These are phyloP conservation scores for Calocybe gangraenosa DNA, from an alignment of 768 basidiomycete species.

Conservation along the genomic window DNA sequence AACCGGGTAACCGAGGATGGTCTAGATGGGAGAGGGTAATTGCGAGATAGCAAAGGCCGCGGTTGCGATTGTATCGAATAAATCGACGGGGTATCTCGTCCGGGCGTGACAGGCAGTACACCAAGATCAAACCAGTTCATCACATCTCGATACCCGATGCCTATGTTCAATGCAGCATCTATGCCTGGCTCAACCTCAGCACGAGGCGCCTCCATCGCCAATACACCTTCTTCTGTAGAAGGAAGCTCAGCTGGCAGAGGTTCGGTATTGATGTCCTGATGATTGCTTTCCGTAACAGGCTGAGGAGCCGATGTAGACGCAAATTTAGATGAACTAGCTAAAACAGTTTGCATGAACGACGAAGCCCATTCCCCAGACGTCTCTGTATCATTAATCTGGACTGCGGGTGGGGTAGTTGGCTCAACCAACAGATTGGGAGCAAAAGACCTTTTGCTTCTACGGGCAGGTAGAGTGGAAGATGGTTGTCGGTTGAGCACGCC, in stretches of 20 bases:
- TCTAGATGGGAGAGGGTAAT: conserved; percentile 20
- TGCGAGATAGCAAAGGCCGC: conserved; percentile 14
- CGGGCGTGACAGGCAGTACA: conserved; percentile 23
- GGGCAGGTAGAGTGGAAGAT: conserved; percentile 19
- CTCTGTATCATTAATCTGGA: conserved; percentile 28
- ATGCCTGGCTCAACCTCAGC: conserved; percentile 35
- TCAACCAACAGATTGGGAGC: background rate
- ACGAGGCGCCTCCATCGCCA: conserved; percentile 29
- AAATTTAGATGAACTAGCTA: conserved; percentile 16
- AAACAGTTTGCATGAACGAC: conserved; percentile 34
- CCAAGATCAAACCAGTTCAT: conserved; percentile 39
- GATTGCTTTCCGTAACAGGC: background rate
- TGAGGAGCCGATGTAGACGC: conserved; percentile 10
- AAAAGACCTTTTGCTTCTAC: conserved; percentile 6
- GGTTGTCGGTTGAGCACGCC: conserved; percentile 29
- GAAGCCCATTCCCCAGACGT: conserved; percentile 37
- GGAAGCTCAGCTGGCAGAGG: conserved; percentile 18
- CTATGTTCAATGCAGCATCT: conserved; percentile 35
- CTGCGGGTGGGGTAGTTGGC: conserved; percentile 17
- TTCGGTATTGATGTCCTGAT: background rate
- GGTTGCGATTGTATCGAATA: conserved; percentile 24
- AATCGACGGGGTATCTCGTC: background rate
- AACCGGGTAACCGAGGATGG: conserved; percentile 19
- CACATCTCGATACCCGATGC: conserved; percentile 29
- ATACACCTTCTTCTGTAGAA: conserved; percentile 27